A percentile compares a stretch with the other conserved stretches of the same genome.
phyloP scores from a whole-genome alignment of 2,329 filamentous ascomycete species.

The Penicillium rolfsii region DNA sequence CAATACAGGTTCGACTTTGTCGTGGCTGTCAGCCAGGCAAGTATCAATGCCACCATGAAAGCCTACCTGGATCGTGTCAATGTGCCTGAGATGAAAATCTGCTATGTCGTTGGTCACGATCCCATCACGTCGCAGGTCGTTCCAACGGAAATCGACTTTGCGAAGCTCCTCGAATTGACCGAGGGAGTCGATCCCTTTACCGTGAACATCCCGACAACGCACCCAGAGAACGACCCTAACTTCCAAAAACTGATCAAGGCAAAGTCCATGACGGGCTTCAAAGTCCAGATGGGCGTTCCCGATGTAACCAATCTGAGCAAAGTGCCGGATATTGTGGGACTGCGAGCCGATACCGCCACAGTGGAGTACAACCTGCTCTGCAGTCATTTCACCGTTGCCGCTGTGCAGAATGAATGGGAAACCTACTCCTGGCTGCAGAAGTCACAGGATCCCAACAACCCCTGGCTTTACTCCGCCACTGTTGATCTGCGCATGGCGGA shows the following conservation, averaged over 20 bases:
- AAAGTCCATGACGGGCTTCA: slow-evolving; percentile 1
- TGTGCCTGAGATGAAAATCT: neutral
- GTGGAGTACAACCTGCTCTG: neutral
- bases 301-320: neutral
- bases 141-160: neutral
- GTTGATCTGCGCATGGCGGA: neutral
- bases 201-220: neutral
- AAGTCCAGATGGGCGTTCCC: neutral
- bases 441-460: neutral
- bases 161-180: neutral
- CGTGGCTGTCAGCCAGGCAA: neutral
- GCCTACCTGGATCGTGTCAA: neutral
- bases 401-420: neutral
- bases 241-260: neutral
- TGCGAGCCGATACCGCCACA: neutral
- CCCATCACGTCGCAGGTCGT: neutral
- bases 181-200: neutral
- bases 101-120: neutral
- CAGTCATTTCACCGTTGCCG: neutral
- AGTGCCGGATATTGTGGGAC: neutral
- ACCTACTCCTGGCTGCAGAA: neutral
- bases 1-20: neutral
- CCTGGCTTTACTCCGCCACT: neutral
- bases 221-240: neutral
- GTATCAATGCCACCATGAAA: neutral